Percentiles rank a stretch among this genome's conserved stretches.
These are phyloP conservation scores for Cyberlindnera galapagoensis DNA, from an alignment of 805 yeast species.

Conservation along the genomic window DNA sequence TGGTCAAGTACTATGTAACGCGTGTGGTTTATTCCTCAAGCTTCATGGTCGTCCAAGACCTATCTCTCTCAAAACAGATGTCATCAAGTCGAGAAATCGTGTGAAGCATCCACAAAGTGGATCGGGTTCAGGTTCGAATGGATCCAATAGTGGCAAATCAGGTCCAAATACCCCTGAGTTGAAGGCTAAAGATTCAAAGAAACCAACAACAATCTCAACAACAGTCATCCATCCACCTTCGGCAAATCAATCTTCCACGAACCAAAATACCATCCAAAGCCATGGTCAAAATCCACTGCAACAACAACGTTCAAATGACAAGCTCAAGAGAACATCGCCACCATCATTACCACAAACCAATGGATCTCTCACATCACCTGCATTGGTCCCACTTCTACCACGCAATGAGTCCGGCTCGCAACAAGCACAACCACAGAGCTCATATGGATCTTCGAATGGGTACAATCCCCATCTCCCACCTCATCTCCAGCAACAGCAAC, in stretches of 20 bases:
- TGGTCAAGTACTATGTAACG: conserved; percentile 87
- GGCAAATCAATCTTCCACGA: not conserved
- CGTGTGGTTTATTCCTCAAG: conserved; percentile 85
- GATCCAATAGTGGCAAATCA: conserved; percentile 13
- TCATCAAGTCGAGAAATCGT: conserved; percentile 85
- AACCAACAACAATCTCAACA: conserved; percentile 2
- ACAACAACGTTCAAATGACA: no score
- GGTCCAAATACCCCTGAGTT: conserved; percentile 18
- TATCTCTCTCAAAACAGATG: conserved; percentile 83
- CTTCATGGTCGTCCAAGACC: conserved; percentile 93
- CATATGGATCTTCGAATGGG: no score
- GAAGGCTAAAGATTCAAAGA: conserved; percentile 17
- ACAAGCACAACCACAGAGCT: conserved; percentile 14
- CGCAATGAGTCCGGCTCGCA: conserved; percentile 16
- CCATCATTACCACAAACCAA: not conserved
- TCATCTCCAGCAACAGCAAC: conserved; percentile 26
- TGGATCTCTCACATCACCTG: conserved; percentile 27
- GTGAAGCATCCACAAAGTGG: conserved; percentile 42
- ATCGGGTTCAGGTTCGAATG: conserved; percentile 5
- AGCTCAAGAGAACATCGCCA: conserved; percentile 10
- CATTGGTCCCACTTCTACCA: conserved; percentile 35
- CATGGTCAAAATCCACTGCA: no score
- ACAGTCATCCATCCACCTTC: not conserved
- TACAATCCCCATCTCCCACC: conserved; percentile 9
- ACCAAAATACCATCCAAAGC: no score